Evolutionary conservation across 2,329 filamentous ascomycete species (phyloP).

Genomic region (Neoscytalidium dimidiatum): DNA sequence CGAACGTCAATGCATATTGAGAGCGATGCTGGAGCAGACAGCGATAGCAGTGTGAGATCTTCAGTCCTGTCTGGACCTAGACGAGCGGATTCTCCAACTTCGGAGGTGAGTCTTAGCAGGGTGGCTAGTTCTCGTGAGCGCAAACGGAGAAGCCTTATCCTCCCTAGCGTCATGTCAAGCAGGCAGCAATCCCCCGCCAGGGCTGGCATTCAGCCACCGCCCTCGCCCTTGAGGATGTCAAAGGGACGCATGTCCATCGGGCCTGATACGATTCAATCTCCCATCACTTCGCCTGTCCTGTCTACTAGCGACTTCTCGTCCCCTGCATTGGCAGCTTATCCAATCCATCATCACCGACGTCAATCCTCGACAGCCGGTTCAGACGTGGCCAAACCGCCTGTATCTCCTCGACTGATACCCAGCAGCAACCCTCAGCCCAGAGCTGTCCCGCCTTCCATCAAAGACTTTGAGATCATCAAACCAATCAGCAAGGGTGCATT

Average conservation of each 20-base stretch:
- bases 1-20: conserved; percentile 79
- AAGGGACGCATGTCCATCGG: conserved; percentile 72
- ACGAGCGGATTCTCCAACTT: conserved; percentile 86
- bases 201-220: conserved; percentile 66
- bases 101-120: conserved; percentile 77
- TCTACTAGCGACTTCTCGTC: conserved; percentile 80
- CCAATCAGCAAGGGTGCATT: conserved; percentile 99
- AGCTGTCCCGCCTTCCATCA: conserved; percentile 92
- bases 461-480: conserved; percentile 99
- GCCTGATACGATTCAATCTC: conserved; percentile 72
- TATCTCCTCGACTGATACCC: conserved; percentile 79
- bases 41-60: conserved; percentile 85
- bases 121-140: conserved; percentile 78
- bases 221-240: conserved; percentile 81
- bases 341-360: conserved; percentile 72
- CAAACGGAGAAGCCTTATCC: conserved; percentile 82
- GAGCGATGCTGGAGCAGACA: conserved; percentile 79
- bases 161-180: conserved; percentile 75
- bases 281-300: conserved; percentile 86
- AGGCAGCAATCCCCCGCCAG: conserved; percentile 89
- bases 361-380: conserved; percentile 91
- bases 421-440: conserved; percentile 81
- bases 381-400: conserved; percentile 63
- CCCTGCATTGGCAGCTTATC: conserved; percentile 59
- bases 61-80: conserved; percentile 71